A percentile compares a stretch with the other conserved stretches of the same genome.
Evolutionary conservation across 1,284 basidiomycete species (phyloP).

Genomic region (Butyriboletus appendiculatus): DNA sequence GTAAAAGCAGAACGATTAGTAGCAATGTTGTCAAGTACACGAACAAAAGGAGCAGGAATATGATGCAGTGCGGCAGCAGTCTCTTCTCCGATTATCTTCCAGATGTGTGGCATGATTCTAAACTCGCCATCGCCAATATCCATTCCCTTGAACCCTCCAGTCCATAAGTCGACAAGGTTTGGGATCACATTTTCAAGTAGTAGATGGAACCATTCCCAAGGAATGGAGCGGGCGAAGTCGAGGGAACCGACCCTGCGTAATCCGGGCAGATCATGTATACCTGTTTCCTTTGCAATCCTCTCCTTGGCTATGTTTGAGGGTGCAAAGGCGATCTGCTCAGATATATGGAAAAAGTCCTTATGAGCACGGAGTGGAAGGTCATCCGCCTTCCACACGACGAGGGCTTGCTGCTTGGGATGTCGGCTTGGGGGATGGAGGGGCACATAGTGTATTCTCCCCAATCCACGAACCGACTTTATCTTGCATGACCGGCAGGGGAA

Average conservation of each 20-base stretch:
- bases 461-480: fast-evolving
- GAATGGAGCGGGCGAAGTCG: constrained; percentile 17
- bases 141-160: constrained; percentile 30
- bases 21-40: constrained; percentile 6
- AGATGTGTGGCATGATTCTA: constrained; percentile 18
- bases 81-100: constrained; percentile 23
- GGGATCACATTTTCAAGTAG: constrained; percentile 27
- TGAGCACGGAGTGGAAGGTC: background rate
- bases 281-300: constrained; percentile 22
- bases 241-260: constrained; percentile 23
- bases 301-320: constrained; percentile 10
- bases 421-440: background rate
- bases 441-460: background rate
- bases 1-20: constrained; percentile 1
- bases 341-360: background rate
- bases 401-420: fast-evolving
- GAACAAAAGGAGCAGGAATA: constrained; percentile 7
- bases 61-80: constrained; percentile 3
- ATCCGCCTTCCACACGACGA: background rate
- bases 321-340: background rate
- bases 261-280: constrained; percentile 25
- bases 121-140: constrained; percentile 23
- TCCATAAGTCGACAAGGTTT: constrained; percentile 34
- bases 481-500: background rate
- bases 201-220: constrained; percentile 39